phyloP scores from a whole-genome alignment of 768 basidiomycete species.

The Kwoniella heveanensis region DNA sequence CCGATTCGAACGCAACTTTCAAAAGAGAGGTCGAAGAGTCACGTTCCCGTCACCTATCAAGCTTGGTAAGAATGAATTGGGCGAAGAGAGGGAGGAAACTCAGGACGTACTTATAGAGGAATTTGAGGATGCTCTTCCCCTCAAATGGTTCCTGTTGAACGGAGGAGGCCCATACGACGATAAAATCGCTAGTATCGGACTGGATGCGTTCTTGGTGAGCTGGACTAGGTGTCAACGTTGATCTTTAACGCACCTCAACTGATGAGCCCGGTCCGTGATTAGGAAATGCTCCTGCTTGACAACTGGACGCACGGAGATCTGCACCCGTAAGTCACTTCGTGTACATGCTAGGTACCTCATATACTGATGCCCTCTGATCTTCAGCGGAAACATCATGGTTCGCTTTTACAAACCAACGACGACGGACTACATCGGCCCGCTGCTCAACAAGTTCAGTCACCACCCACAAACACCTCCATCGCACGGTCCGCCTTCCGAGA shows the following conservation, averaged over 20 bases:
- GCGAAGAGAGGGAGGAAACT: constrained; percentile 31
- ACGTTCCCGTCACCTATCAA: constrained; percentile 79
- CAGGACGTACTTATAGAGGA: constrained; percentile 83
- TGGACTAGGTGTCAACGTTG: too few relatives aligned
- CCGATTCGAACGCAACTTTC: constrained; percentile 83
- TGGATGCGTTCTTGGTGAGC: constrained; percentile 90
- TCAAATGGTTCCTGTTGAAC: constrained; percentile 81
- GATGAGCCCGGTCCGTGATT: too few relatives aligned
- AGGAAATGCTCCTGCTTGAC: constrained; percentile 98
- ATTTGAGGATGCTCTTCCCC: constrained; percentile 84
- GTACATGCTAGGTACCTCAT: neutral
- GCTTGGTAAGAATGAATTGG: constrained; percentile 69
- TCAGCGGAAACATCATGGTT: constrained; percentile 88
- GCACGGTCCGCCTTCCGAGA: constrained; percentile 16
- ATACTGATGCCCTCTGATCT: constrained; percentile 7
- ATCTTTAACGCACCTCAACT: too few relatives aligned
- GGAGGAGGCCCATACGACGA: constrained; percentile 91
- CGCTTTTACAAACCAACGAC: constrained; percentile 87
- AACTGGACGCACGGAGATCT: constrained; percentile 83
- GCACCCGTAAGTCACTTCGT: constrained; percentile 51
- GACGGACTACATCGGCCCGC: constrained; percentile 64
- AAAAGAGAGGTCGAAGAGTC: constrained; percentile 70
- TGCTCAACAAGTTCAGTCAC: constrained; percentile 63
- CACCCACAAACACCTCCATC: constrained; percentile 44
- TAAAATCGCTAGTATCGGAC: constrained; percentile 82